Evolutionary conservation across 495 filamentous ascomycete species (phyloP), one percentile per base, ranked within the genome.

Genomic region (Amorphotheca resinae): DNA sequence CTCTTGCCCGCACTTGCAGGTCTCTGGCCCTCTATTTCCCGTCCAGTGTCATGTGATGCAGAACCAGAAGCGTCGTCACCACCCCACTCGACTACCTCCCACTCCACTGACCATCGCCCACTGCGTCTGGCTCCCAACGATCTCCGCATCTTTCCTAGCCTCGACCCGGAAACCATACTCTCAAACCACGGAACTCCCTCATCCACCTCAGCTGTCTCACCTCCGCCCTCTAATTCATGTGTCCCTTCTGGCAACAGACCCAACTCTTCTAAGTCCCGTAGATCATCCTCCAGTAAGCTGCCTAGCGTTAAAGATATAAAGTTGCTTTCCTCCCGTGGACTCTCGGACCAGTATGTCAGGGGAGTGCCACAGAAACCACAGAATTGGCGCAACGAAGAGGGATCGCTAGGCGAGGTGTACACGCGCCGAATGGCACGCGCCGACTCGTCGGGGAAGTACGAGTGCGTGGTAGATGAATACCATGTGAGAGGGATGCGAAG

Each of bases 301-400:
- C 81, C 80, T 21, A 95, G 67, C 2, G 84, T 76, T 33, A 93
- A 60, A 21, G 69, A 72, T 56, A 95, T 84, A 49, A 68, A 86
- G 9, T 87, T 74, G 4, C 77, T 77, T 53, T 88, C 82, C 25
- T 66, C 70, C 0, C 48, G 56, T 0, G 82, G 79, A 9, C 72
- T 53, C 55, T 93, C 86, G 38, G 74, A 77, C 87, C 87, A 93
- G 48, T 78, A 81, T 0, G 74, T 77, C 32, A 95, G 64, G 4
- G 78, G 79, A 1, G 84, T 89, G 15, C 87, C 87, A 56, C 87
- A 93, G 64, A 82, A 88, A 0, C 87, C 87, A 60, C 87, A 95
- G 61, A 95, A 95, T 41, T 83, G 74, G 35, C 84, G 79, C 57
- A 76, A 73, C 0, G 73, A 61, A 48, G 72, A 61, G 14, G 69